phyloP scores from a whole-genome alignment of 495 filamentous ascomycete genomes.

The Penicillium alfredii region DNA sequence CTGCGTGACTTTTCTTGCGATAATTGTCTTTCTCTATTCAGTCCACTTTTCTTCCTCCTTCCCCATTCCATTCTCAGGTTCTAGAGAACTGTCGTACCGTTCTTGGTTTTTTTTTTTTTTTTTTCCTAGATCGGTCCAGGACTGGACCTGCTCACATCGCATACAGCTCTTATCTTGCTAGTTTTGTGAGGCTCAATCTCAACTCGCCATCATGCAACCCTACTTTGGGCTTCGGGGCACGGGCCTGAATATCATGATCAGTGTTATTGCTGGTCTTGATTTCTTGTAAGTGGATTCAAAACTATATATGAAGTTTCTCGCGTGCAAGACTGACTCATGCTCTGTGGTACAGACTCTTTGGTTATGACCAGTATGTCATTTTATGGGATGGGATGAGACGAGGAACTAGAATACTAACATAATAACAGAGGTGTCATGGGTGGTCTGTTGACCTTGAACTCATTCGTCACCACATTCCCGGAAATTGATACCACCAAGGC shows the following conservation, averaged over 20 bases:
- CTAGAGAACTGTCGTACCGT: slow-evolving; percentile 4
- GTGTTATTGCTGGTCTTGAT: slow-evolving; percentile 61
- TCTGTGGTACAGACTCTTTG: slow-evolving; percentile 25
- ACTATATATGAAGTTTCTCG: no score
- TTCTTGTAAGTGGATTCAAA: slow-evolving; percentile 43
- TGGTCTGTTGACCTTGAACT: slow-evolving; percentile 46
- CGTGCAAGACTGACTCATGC: slow-evolving; percentile 7
- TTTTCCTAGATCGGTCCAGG: background rate
- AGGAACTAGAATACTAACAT: slow-evolving; percentile 8
- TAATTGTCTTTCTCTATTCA: slow-evolving; percentile 1
- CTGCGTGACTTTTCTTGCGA: background rate
- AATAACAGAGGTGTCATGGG: slow-evolving; percentile 48
- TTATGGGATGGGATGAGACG: background rate
- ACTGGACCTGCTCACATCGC: slow-evolving; percentile 8
- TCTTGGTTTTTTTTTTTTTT: background rate
- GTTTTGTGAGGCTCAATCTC: background rate
- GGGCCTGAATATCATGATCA: slow-evolving; percentile 60
- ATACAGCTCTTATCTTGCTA: slow-evolving; percentile 5
- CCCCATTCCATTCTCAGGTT: slow-evolving; percentile 4
- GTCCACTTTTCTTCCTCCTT: background rate
- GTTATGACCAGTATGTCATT: slow-evolving; percentile 33
- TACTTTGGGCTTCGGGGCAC: slow-evolving; percentile 61
- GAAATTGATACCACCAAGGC: slow-evolving; percentile 42
- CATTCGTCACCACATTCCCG: slow-evolving; percentile 46
- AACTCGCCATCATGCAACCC: slow-evolving; percentile 18